Evolutionary conservation across 2,329 filamentous ascomycete genomes (phyloP).

Genomic region (Stagonosporopsis tanaceti): DNA sequence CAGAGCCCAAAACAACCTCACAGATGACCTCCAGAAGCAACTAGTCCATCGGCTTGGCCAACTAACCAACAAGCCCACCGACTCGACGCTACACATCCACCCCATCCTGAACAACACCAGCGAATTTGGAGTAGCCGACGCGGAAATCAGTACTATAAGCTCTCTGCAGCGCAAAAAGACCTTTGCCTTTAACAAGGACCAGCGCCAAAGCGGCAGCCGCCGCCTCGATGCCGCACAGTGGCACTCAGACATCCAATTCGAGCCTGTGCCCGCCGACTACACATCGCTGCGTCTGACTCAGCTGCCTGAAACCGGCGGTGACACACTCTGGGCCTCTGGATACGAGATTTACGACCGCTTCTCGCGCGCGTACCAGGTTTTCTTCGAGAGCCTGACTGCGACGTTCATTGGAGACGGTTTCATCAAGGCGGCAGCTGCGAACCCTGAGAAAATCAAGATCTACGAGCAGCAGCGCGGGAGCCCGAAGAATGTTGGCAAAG

Average conservation of each 20-base stretch:
- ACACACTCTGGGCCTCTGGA: constrained; percentile 54
- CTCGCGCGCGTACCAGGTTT: constrained; percentile 32
- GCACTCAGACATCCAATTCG: constrained; percentile 71
- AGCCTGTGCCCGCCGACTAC: constrained; percentile 70
- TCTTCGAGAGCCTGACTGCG: constrained; percentile 36
- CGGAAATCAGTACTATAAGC: constrained; percentile 49
- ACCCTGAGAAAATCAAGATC: constrained; percentile 20
- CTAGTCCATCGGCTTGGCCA: constrained; percentile 61
- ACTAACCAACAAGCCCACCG: constrained; percentile 56
- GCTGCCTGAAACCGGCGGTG: constrained; percentile 42
- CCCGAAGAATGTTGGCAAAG: constrained; percentile 33
- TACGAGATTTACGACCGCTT: constrained; percentile 51
- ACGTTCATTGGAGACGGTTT: constrained; percentile 36
- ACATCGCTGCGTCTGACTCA: constrained; percentile 62
- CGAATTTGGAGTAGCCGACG: constrained; percentile 40
- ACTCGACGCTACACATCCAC: constrained; percentile 67
- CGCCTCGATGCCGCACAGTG: constrained; percentile 56
- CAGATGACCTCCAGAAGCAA: constrained; percentile 61
- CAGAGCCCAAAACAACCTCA: constrained; percentile 59
- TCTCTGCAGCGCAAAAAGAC: constrained; percentile 42
- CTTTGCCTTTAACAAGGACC: constrained; percentile 24
- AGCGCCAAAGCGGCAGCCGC: constrained; percentile 44
- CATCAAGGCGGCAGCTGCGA: constrained; percentile 21
- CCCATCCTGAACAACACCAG: constrained; percentile 54
- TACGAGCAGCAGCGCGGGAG: constrained; percentile 31